Base-by-base conservation (phyloP, 331 rosid genomes). In the Spiraea crenata region DNA sequence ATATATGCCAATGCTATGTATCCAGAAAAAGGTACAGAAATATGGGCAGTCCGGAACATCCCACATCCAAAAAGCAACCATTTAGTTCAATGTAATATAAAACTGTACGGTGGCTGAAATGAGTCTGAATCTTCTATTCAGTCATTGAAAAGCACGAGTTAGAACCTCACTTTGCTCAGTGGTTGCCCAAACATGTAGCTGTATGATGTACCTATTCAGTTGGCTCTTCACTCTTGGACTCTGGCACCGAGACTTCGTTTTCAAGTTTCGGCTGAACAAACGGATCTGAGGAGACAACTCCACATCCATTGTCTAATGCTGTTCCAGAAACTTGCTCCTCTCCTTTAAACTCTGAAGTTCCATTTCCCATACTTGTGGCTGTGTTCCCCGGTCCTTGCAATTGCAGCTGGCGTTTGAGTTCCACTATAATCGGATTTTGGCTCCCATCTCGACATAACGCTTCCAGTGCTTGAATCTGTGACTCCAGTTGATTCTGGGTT, bases 401-500 rank as follows among this genome's bases (percentile, higher is more conserved):
- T 58, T 64, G 73, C 37, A 52, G 72, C 66, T 73, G 77, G 75
- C 39, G 20, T 55, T 77, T 76, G 58, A 63, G 39, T 46, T 73
- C 80, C 0, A 39, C 31, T 34, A 41, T 56, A 2, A 45, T 39
- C 11, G 40, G 77, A 70, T 56, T 71, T 42, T 74, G 78, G 52
- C 46, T 77, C 58, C 64, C 77, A 39, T 40, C 83, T 71, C 57
- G 72, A 5, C 55, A 69, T 17, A 74, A 5, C 11, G 14, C 57
- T 40, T 71, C 74, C 0, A 72, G 56, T 17, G 42, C 79, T 71
- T 70, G 88, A 68, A 61, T 48, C 65, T 47, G 82, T 1, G 7
- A 52, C 61, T 62, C 64, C 64, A 45, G 71, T 54, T 85, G 82
- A 71, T 71, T 47, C 72, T 65, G 79, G 57, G 73, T 76, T 58